Evolutionary conservation across 2,329 filamentous ascomycete species (phyloP).

Genomic region (Chalaropsis ovoidea): DNA sequence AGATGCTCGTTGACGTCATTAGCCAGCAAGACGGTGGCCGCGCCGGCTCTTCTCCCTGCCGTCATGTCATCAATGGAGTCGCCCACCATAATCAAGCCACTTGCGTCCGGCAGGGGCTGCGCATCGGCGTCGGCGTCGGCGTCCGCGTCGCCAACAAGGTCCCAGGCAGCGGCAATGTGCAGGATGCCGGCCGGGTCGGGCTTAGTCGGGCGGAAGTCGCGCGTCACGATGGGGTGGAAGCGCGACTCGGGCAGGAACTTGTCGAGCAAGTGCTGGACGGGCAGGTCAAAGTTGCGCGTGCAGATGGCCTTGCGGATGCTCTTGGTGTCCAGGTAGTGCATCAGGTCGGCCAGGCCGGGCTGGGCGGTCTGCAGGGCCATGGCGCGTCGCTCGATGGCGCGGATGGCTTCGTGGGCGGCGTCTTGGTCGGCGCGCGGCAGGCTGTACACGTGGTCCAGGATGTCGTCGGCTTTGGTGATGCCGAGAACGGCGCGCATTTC

Average conservation of each 20-base stretch:
- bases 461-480: conserved; percentile 66
- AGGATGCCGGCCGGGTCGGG: conserved; percentile 79
- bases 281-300: conserved; percentile 83
- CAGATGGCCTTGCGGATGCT: conserved; percentile 71
- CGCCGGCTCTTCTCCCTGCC: conserved; percentile 70
- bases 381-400: conserved; percentile 65
- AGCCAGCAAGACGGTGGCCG: conserved; percentile 76
- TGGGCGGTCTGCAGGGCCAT: conserved; percentile 76
- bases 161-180: conserved; percentile 73
- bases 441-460: conserved; percentile 75
- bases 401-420: conserved; percentile 61
- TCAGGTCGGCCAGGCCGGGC: conserved; percentile 64
- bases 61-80: conserved; percentile 90
- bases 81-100: conserved; percentile 54
- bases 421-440: conserved; percentile 53
- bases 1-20: conserved; percentile 71
- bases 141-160: conserved; percentile 34
- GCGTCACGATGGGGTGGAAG: conserved; percentile 72
- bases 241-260: conserved; percentile 60
- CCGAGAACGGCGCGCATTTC: conserved; percentile 69
- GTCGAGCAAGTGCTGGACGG: conserved; percentile 61
- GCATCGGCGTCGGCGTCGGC: conserved; percentile 27
- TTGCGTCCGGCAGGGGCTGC: conserved; percentile 35
- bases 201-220: conserved; percentile 75
- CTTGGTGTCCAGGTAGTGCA: conserved; percentile 66